Evolutionary conservation across 1,284 basidiomycete genomes (phyloP).

Genomic region (Papiliotrema flavescens): DNA sequence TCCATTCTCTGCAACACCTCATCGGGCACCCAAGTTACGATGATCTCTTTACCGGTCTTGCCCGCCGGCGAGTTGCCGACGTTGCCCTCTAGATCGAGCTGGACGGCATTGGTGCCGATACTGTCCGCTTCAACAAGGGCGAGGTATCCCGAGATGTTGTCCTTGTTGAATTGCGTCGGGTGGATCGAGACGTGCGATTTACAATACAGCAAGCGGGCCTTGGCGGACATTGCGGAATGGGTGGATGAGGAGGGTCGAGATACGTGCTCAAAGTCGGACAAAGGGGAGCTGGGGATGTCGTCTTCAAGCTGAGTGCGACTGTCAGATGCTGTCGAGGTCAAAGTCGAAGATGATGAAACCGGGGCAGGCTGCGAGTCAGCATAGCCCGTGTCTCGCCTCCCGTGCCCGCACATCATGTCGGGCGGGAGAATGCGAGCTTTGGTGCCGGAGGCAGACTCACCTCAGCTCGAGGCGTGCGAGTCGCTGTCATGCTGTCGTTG

Average conservation of each 20-base stretch:
- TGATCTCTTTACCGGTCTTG: constrained; percentile 23
- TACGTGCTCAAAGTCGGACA: constrained; percentile 16
- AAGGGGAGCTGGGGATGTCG: constrained; percentile 3
- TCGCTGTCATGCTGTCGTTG: neutral
- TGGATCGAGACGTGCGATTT: constrained; percentile 93
- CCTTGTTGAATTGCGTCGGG: constrained; percentile 82
- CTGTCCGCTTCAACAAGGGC: constrained; percentile 66
- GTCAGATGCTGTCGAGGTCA: neutral
- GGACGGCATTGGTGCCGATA: constrained; percentile 51
- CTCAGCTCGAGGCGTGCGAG: neutral
- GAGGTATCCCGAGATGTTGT: constrained; percentile 91
- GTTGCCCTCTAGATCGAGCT: constrained; percentile 8
- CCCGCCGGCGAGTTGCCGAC: neutral
- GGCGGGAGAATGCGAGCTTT: neutral
- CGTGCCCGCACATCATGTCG: neutral
- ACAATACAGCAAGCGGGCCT: constrained; percentile 64
- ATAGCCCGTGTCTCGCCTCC: too few species aligned
- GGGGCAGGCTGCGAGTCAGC: too few species aligned
- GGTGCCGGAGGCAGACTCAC: neutral
- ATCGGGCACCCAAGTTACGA: constrained; percentile 47
- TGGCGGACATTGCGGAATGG: constrained; percentile 8
- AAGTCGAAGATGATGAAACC: neutral
- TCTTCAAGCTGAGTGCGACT: neutral
- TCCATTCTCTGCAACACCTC: constrained; percentile 42
- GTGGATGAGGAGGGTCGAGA: constrained; percentile 9